These are phyloP conservation scores for Theobroma grandiflorum DNA, from an alignment of 441 rosid species.

Conservation along the genomic window DNA sequence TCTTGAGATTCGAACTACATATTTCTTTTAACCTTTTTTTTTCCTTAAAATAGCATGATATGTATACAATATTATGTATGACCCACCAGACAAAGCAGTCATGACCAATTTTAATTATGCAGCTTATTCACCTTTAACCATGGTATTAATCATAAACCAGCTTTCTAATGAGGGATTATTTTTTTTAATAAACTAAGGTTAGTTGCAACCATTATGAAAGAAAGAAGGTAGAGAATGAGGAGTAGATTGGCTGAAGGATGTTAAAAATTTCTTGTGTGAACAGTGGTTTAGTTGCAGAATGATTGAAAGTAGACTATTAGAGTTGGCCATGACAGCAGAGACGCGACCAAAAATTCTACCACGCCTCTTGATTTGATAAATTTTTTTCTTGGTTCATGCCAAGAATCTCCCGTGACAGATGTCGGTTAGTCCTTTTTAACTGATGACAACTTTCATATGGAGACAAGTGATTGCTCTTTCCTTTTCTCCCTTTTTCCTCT, in stretches of 20 bases:
- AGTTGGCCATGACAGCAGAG: background rate
- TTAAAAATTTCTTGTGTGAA: background rate
- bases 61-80: background rate
- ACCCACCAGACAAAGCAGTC: background rate
- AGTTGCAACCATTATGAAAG: background rate
- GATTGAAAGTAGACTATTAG: background rate
- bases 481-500: no score
- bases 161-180: no score
- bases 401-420: conserved; percentile 3
- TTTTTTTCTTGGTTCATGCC: background rate
- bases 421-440: background rate
- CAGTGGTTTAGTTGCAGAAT: background rate
- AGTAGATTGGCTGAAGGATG: conserved; percentile 1
- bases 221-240: background rate
- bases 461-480: background rate
- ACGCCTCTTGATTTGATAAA: background rate
- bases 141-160: background rate
- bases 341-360: background rate
- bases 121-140: no score
- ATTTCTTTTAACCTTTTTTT: background rate
- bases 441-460: background rate
- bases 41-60: background rate
- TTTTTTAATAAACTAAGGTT: background rate
- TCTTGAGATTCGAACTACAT: background rate
- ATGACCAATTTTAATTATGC: no score